Base-by-base conservation (phyloP, 495 filamentous ascomycete genomes). In the Podospora bellae-mahoneyi region DNA sequence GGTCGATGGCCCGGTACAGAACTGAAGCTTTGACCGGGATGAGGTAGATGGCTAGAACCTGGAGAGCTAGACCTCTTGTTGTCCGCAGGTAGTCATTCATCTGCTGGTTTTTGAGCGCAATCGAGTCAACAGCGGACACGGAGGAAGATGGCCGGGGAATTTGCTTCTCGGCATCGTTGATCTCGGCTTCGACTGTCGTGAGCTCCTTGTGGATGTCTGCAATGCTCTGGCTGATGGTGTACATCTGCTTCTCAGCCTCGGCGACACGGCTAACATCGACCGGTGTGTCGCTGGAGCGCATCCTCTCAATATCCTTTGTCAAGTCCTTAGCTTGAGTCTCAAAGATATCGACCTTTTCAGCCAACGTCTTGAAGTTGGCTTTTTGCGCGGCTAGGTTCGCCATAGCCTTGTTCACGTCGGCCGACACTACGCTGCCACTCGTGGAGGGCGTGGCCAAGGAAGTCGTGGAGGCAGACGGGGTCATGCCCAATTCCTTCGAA, bases 21-120 rank as follows among this genome's bases (percentile, higher is more conserved):
- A 87, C 78, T 0, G 81, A 81, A 0, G 86, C 78, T 72, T 82
- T 85, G 65, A 86, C 76, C 0, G 88, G 87, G 30, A 90, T 80
- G 57, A 86, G 82, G 68, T 88, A 80, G 39, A 90, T 79, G 55
- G 80, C 77, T 4, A 90, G 77, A 19, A 76, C 79, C 53, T 83
- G 71, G 2, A 90, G 78, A 2, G 81, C 72, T 7, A 89, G 75
- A 1, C 87, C 87, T 65, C 86, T 78, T 15, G 84, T 87, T 0
- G 73, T 71, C 23, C 85, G 80, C 44, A 85, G 67, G 73, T 88
- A 90, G 23, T 85, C 81, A 34, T 73, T 80, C 71, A 83, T 81
- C 5, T 61, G 63, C 16, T 65, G 68, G 23, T 44, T 53, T 39
- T 71, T 70, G n/a, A 63, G 64, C 23, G 72, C 75, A 2, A 61